Conservation (phyloP, 345 rosid genomes). For the Draba incana region DNA sequence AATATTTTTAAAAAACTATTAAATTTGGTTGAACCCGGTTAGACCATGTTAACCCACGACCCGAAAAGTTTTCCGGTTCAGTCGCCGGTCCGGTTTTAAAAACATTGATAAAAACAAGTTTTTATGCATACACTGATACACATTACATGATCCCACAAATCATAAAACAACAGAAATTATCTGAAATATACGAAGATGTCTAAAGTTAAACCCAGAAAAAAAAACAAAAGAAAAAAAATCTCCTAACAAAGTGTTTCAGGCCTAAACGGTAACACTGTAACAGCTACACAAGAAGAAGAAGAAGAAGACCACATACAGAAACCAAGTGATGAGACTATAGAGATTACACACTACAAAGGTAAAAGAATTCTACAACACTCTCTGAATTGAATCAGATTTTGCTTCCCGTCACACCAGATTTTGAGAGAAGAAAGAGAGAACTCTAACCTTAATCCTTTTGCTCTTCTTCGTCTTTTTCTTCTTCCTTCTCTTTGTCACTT, state of each 20-base stretch:
- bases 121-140: no score
- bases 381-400: slow-evolving; percentile 26
- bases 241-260: neutral
- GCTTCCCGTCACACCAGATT: slow-evolving; percentile 24
- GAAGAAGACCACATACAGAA: slow-evolving; percentile 3
- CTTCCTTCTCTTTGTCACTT: slow-evolving; percentile 41
- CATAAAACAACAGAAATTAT: slow-evolving; percentile 3
- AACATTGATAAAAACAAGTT: no score
- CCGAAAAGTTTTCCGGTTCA: no score
- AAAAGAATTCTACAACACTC: slow-evolving; percentile 11
- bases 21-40: no score
- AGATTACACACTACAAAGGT: slow-evolving; percentile 36
- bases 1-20: no score
- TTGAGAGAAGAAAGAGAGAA: slow-evolving; percentile 13
- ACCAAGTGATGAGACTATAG: slow-evolving; percentile 26
- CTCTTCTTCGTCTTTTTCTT: slow-evolving; percentile 44
- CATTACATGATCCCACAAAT: neutral
- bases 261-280: slow-evolving; percentile 3
- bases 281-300: slow-evolving; percentile 33
- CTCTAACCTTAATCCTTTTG: slow-evolving; percentile 41
- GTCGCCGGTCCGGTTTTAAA: no score
- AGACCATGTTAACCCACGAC: no score
- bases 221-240: neutral
- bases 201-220: neutral
- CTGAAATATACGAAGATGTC: slow-evolving; percentile 18